These are phyloP conservation scores for Avena atlantica DNA, from an alignment of 176 grass and related monocot species.

Conservation along the genomic window DNA sequence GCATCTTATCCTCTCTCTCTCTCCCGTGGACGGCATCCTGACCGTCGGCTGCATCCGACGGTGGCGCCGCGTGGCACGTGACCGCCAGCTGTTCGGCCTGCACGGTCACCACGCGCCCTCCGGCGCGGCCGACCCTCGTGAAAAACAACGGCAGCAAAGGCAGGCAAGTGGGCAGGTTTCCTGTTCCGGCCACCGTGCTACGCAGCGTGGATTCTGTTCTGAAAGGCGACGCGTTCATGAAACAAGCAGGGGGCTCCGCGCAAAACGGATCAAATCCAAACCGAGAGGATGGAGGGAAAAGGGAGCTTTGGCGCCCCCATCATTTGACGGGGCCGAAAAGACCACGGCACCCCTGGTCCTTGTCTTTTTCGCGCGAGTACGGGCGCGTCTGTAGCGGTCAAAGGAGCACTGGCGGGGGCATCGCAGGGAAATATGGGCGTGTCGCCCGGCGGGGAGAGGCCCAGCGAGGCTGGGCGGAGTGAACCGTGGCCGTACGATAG, in stretches of 20 bases:
- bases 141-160: neutral
- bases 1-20: conserved; percentile 28
- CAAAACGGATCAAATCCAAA: neutral
- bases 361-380: neutral
- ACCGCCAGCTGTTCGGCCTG: conserved; percentile 22
- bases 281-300: neutral
- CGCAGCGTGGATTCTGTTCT: neutral
- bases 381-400: neutral
- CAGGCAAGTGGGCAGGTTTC: neutral
- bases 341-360: neutral
- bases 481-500: conserved; percentile 24
- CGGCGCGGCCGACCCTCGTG: conserved; percentile 13
- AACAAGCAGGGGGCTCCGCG: neutral
- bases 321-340: neutral
- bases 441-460: neutral
- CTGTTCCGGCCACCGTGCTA: neutral
- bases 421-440: neutral
- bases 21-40: neutral
- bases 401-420: neutral
- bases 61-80: neutral
- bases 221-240: neutral
- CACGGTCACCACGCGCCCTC: neutral
- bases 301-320: conserved; percentile 1
- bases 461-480: neutral
- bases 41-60: conserved; percentile 26